These are phyloP conservation scores for Calonectria henricotiae DNA, from an alignment of 2,329 filamentous ascomycete genomes.

Conservation along the genomic window DNA sequence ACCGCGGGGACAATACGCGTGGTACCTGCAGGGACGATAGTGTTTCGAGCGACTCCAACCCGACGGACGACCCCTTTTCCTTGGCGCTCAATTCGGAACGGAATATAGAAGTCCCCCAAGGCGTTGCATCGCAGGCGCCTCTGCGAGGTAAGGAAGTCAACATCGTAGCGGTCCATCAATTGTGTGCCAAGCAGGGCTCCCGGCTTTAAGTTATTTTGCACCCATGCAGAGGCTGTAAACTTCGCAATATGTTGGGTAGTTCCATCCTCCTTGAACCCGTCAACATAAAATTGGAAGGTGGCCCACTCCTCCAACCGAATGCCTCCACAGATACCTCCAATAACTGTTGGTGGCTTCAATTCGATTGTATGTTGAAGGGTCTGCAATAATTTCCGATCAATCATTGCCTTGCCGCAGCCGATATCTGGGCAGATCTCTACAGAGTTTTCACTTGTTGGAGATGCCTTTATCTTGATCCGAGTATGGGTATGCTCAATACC, in stretches of 20 bases:
- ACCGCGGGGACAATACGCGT: background rate
- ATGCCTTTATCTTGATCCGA: too few relatives aligned
- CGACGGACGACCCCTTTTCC: background rate
- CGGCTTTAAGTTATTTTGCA: background rate
- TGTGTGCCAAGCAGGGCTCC: too few relatives aligned
- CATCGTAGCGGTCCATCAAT: too few relatives aligned
- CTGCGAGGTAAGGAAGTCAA: too few relatives aligned
- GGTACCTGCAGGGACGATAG: background rate
- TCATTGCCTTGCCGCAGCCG: background rate
- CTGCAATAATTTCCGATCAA: background rate
- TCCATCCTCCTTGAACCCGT: background rate
- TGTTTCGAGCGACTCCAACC: background rate
- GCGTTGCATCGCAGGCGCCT: too few relatives aligned
- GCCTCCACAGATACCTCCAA: background rate
- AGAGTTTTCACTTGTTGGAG: too few relatives aligned
- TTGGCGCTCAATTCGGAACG: too few relatives aligned
- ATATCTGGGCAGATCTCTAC: conserved; percentile 1
- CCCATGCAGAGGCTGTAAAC: background rate
- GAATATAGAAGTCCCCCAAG: too few relatives aligned
- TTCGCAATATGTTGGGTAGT: background rate
- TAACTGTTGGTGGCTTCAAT: background rate
- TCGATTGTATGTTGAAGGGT: conserved; percentile 6
- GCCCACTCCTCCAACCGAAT: background rate
- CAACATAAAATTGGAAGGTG: too few relatives aligned
- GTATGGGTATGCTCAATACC: too few relatives aligned